These are phyloP conservation scores for Tulasnella sp. DNA, from an alignment of 768 basidiomycete genomes.

Conservation along the genomic window DNA sequence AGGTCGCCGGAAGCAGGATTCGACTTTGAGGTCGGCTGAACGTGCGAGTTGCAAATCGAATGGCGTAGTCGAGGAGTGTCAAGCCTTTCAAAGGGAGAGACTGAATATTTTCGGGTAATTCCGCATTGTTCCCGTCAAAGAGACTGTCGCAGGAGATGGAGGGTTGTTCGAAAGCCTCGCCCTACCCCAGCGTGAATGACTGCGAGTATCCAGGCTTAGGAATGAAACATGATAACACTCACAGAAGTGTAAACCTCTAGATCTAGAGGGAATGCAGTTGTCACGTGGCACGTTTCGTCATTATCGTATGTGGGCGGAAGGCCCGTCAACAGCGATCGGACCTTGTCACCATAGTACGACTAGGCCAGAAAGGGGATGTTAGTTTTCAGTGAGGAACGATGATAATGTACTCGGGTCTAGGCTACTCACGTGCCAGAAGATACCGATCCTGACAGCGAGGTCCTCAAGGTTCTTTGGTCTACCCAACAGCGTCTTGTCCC, in stretches of 20 bases:
- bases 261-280: slow-evolving; percentile 9
- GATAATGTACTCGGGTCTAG: background rate
- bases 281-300: background rate
- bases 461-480: background rate
- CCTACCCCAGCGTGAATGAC: background rate
- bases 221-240: background rate
- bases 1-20: background rate
- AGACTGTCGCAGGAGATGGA: background rate
- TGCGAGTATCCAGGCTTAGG: background rate
- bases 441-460: background rate
- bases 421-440: slow-evolving; percentile 2
- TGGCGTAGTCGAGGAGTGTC: background rate
- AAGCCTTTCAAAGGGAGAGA: background rate
- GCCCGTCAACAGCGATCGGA: background rate
- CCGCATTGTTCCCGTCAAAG: background rate
- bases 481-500: background rate
- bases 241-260: slow-evolving; percentile 13
- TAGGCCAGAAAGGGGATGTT: background rate
- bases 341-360: slow-evolving; percentile 3
- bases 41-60: background rate
- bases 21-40: background rate
- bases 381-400: background rate
- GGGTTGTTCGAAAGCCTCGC: background rate
- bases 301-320: background rate
- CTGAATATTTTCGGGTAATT: background rate